Conservation (phyloP, 768 basidiomycete genomes). For the Xerocomellus dryophilus region DNA sequence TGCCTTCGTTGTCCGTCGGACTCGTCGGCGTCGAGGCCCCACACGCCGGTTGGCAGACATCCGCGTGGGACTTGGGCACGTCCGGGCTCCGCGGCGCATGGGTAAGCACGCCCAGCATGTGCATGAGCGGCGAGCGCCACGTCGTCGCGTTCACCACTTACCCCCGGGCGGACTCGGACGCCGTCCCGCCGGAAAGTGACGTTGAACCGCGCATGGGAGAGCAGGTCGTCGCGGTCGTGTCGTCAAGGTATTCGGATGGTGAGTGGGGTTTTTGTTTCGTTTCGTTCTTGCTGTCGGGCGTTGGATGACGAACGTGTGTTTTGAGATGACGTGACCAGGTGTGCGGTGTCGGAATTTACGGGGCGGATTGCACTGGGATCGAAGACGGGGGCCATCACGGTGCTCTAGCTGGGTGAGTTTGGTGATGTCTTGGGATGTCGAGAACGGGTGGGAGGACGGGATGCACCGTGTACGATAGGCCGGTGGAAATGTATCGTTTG, state of each 20-base stretch:
- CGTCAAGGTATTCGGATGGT: neutral
- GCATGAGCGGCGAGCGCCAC: neutral
- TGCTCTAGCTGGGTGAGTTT: neutral
- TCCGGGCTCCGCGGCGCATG: neutral
- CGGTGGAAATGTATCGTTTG: too few relatives aligned
- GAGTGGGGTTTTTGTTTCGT: neutral
- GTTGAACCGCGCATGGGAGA: neutral
- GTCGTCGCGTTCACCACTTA: neutral
- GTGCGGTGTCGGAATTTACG: slow-evolving; percentile 43
- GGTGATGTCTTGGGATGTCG: neutral
- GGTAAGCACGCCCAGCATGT: neutral
- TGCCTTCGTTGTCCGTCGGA: neutral
- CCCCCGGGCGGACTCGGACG: neutral
- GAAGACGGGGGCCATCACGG: slow-evolving; percentile 29
- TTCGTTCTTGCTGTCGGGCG: neutral
- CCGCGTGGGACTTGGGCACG: neutral
- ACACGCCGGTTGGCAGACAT: neutral
- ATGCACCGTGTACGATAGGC: neutral
- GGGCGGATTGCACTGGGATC: slow-evolving; percentile 44
- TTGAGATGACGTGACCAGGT: slow-evolving; percentile 25
- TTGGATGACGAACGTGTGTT: neutral
- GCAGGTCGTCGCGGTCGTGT: neutral
- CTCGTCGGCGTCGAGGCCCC: neutral
- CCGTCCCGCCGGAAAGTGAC: neutral
- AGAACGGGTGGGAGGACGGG: neutral